Percentiles rank a stretch among this genome's conserved stretches.
These are phyloP conservation scores for Hyaloperonospora brassicae DNA, from an alignment of 352 stramenopile genomes.

Conservation along the genomic window DNA sequence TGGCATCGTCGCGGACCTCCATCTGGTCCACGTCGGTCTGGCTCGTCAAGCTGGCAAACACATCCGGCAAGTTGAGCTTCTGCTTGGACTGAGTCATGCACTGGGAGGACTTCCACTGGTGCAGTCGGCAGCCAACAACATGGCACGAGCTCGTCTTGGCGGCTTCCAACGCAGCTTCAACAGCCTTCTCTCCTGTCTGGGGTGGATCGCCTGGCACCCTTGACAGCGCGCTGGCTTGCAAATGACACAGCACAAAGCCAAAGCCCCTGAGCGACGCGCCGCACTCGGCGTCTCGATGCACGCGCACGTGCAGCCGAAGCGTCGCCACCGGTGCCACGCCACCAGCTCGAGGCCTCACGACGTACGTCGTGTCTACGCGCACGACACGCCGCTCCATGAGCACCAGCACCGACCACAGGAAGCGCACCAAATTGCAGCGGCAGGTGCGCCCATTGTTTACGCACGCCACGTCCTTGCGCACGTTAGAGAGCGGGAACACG, in stretches of 20 bases:
- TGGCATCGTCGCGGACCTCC: constrained; percentile 38
- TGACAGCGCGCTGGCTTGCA: constrained; percentile 40
- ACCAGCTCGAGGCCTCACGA: constrained; percentile 14
- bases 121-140: constrained; percentile 55
- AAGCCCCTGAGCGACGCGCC: constrained; percentile 42
- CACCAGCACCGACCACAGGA: constrained; percentile 40
- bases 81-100: constrained; percentile 5
- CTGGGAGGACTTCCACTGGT: constrained; percentile 15
- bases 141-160: constrained; percentile 48
- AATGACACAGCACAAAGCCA: constrained; percentile 48
- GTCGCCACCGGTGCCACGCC: constrained; percentile 28
- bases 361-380: constrained; percentile 36
- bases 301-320: constrained; percentile 37
- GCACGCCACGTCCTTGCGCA: constrained; percentile 40
- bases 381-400: constrained; percentile 35
- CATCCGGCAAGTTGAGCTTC: constrained; percentile 49
- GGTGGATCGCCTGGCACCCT: constrained; percentile 18
- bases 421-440: constrained; percentile 42
- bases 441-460: constrained; percentile 33
- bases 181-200: constrained; percentile 9
- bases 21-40: constrained; percentile 39
- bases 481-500: constrained; percentile 20
- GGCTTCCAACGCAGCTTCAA: constrained; percentile 18
- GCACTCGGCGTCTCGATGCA: constrained; percentile 28
- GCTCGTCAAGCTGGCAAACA: constrained; percentile 62